Conservation (phyloP, 352 stramenopile species). For the Blastocystis sp. region DNA sequence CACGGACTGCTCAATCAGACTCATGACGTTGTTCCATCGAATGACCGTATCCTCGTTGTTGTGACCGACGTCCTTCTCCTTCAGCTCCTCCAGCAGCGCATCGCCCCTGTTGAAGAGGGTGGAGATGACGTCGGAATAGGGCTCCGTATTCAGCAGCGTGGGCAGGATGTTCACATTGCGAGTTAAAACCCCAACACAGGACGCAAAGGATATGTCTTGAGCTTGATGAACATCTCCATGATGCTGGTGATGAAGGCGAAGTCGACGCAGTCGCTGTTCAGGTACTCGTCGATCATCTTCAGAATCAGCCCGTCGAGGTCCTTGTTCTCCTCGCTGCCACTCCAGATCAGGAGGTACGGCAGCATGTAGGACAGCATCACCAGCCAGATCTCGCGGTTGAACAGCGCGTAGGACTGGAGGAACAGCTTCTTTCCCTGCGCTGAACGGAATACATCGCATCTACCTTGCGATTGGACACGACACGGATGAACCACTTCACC, state of each 20-base stretch:
- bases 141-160: slow-evolving; percentile 16
- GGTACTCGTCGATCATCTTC: slow-evolving; percentile 22
- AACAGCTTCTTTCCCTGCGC: slow-evolving; percentile 54
- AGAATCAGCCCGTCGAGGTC: not conserved
- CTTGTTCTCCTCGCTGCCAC: not conserved
- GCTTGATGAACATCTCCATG: slow-evolving; percentile 46
- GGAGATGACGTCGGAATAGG: slow-evolving; percentile 7
- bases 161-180: not conserved
- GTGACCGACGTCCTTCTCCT: not conserved
- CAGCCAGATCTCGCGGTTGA: slow-evolving; percentile 19
- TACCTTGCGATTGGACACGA: slow-evolving; percentile 15
- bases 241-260: slow-evolving; percentile 16
- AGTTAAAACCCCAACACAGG: not conserved
- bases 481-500: slow-evolving; percentile 2
- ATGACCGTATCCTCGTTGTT: not conserved
- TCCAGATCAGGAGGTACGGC: slow-evolving; percentile 53
- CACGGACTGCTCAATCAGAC: slow-evolving; percentile 1
- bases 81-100: not conserved
- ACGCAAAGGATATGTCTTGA: slow-evolving; percentile 46
- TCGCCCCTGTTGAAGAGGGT: slow-evolving; percentile 29
- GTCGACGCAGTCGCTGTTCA: slow-evolving; percentile 24
- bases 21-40: slow-evolving; percentile 43
- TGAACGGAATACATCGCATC: not conserved
- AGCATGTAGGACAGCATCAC: slow-evolving; percentile 11
- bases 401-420: not conserved